Evolutionary conservation across 2,329 filamentous ascomycete species (phyloP).

Genomic region (Cladobotryum protrusum): DNA sequence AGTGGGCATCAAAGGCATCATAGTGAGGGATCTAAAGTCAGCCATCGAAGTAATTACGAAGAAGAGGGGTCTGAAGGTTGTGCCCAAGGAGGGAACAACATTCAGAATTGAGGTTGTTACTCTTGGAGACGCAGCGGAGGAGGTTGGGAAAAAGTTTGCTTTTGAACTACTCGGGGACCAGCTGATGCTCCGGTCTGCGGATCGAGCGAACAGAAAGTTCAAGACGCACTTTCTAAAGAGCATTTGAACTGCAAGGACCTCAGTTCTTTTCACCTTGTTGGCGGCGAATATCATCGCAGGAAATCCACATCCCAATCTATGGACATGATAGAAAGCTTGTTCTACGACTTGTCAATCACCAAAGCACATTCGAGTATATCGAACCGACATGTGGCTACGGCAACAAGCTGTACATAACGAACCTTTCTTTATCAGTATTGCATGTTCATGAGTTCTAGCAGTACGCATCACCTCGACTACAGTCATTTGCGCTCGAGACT

Average conservation of each 20-base stretch:
- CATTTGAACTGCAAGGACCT: constrained; percentile 44
- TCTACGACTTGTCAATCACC: too few relatives aligned
- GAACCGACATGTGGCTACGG: too few relatives aligned
- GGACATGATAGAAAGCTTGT: background rate
- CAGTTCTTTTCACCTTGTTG: background rate
- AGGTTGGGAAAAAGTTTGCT: constrained; percentile 40
- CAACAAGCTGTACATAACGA: too few relatives aligned
- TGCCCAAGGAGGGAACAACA: constrained; percentile 86
- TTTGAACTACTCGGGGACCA: constrained; percentile 87
- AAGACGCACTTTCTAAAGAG: constrained; percentile 74
- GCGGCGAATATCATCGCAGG: too few relatives aligned
- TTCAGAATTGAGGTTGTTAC: constrained; percentile 69
- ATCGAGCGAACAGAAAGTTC: constrained; percentile 87
- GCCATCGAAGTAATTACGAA: constrained; percentile 78
- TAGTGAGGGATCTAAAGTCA: constrained; percentile 81
- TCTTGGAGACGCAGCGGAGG: constrained; percentile 10
- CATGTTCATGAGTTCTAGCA: too few relatives aligned
- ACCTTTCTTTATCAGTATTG: too few relatives aligned
- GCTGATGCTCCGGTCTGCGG: constrained; percentile 74
- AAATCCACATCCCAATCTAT: background rate
- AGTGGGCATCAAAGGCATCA: constrained; percentile 79
- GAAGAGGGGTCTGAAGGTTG: constrained; percentile 62
- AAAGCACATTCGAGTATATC: too few relatives aligned
- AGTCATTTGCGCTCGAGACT: too few relatives aligned
- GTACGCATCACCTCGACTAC: too few relatives aligned